Evolutionary conservation across 1,284 basidiomycete genomes (phyloP), one percentile per base, ranked within the genome.

Genomic region (Ceratobasidium sp.): DNA sequence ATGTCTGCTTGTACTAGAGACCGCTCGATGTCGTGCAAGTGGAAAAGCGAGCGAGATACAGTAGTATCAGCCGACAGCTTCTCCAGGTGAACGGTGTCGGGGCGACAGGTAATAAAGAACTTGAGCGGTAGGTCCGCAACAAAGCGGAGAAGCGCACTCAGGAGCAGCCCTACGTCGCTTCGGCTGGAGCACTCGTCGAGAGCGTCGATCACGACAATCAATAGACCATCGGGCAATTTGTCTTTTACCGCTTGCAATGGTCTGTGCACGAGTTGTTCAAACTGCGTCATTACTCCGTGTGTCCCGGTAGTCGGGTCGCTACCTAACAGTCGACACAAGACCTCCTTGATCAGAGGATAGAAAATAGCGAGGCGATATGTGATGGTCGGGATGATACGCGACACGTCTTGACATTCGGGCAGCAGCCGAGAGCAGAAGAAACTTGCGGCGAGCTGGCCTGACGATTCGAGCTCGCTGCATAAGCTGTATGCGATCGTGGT

Each of bases 1-100:
- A 79, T 79, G 50, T 79, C 78, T 6, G 26, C 50, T 38, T 75
- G 28, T 3, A 77, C 78, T 4, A 78, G 52, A 20, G 77, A 78
- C 20, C 28, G 28, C 38, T 78, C 77, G 33, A 33, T 33, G 52
- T 78, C 77, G 70, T 78, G 77, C 9, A 78, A 62, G 23, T 50
- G 64, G 5, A 26, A 23, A 7, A 66, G 13, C 26, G 44, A 66
- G 26, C 64, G 64, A n/a, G 12, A 28, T 17, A 6, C n/a, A 9
- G 23, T 33, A 48, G 9, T 10, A 20, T 15, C n/a, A 12, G 44
- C 15, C 1, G 5, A 4, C 40, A 66, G 17, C 26, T 12, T 23
- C 15, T 50, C 26, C 20, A 50, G 38, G 1, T 48, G 9, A 2
- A 7, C 17, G 38, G 7, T 17, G 7, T 66, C 64, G 1, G 64